These are phyloP conservation scores for Pseudonectria buxi DNA, from an alignment of 2,329 filamentous ascomycete genomes.

Conservation along the genomic window DNA sequence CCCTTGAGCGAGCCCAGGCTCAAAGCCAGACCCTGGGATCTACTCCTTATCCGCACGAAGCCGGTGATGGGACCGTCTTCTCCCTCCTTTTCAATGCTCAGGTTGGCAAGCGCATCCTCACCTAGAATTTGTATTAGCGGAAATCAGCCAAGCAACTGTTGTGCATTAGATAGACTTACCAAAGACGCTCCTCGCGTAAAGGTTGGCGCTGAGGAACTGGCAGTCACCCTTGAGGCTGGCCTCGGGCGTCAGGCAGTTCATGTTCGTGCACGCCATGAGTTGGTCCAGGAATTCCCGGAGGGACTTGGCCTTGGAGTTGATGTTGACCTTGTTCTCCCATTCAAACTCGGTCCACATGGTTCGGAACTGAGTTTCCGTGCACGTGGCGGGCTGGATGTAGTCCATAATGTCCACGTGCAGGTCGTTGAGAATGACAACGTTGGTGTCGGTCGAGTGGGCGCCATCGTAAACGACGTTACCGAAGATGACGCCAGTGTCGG, in stretches of 20 bases:
- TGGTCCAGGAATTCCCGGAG: constrained; percentile 88
- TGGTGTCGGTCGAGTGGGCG: constrained; percentile 82
- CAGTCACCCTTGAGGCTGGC: constrained; percentile 96
- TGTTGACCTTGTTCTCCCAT: constrained; percentile 99
- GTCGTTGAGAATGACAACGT: constrained; percentile 96
- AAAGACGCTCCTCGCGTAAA: constrained; percentile 95
- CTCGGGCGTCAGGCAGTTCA: constrained; percentile 95
- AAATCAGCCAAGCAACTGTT: background rate
- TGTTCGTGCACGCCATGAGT: constrained; percentile 96
- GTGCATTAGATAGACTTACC: constrained; percentile 57
- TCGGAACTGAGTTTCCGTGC: constrained; percentile 95
- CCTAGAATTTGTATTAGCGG: constrained; percentile 50
- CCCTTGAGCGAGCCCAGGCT: constrained; percentile 94
- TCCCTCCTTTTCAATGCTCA: constrained; percentile 96
- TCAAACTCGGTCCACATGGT: constrained; percentile 99
- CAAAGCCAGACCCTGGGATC: constrained; percentile 88
- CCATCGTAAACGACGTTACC: constrained; percentile 98
- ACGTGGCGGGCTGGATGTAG: constrained; percentile 95
- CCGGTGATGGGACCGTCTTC: constrained; percentile 93
- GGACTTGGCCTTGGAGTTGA: constrained; percentile 92
- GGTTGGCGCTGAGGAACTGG: constrained; percentile 92
- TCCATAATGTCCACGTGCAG: constrained; percentile 99
- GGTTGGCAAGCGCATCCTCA: constrained; percentile 93
- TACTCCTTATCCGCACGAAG: constrained; percentile 95
- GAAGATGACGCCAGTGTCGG: constrained; percentile 97